Conservation (phyloP, 179 eudicot genomes). For the Drosera spatulata region DNA sequence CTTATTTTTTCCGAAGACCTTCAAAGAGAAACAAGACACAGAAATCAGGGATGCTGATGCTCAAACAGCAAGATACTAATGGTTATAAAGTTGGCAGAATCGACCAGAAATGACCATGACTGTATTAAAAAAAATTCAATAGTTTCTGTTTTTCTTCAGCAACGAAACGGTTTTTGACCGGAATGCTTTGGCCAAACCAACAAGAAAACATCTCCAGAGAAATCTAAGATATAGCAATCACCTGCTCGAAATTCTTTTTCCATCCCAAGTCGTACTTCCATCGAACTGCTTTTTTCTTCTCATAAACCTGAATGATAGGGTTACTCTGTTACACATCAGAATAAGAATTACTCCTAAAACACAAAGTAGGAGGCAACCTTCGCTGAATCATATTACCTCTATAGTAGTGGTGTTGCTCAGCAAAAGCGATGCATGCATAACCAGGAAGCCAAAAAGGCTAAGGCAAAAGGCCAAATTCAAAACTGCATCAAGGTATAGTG, state of each 20-base stretch:
- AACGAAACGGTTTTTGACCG: no score
- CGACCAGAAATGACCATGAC: no score
- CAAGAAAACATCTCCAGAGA: not conserved
- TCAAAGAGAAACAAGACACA: slow-evolving; percentile 7
- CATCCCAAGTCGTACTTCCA: slow-evolving; percentile 94
- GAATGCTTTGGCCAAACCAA: no score
- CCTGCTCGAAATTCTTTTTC: slow-evolving; percentile 76
- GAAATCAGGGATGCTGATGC: no score
- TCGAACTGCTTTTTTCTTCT: slow-evolving; percentile 48
- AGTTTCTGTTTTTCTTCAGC: no score
- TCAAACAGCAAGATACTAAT: no score
- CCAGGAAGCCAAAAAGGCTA: slow-evolving; percentile 77
- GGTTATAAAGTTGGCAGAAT: no score
- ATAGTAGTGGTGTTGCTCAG: slow-evolving; percentile 86
- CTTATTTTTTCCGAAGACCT: slow-evolving; percentile 76
- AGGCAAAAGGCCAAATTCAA: slow-evolving; percentile 79
- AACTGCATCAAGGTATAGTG: slow-evolving; percentile 69
- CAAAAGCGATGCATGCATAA: slow-evolving; percentile 75
- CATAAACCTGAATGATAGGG: slow-evolving; percentile 55
- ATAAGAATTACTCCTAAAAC: not conserved
- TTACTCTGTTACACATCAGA: slow-evolving; percentile 1
- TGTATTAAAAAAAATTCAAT: no score
- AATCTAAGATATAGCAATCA: slow-evolving; percentile 6
- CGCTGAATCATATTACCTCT: slow-evolving; percentile 37
- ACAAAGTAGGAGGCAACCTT: no score